Base-by-base conservation (phyloP, 164 flowering plant genomes). In the Piper longum region DNA sequence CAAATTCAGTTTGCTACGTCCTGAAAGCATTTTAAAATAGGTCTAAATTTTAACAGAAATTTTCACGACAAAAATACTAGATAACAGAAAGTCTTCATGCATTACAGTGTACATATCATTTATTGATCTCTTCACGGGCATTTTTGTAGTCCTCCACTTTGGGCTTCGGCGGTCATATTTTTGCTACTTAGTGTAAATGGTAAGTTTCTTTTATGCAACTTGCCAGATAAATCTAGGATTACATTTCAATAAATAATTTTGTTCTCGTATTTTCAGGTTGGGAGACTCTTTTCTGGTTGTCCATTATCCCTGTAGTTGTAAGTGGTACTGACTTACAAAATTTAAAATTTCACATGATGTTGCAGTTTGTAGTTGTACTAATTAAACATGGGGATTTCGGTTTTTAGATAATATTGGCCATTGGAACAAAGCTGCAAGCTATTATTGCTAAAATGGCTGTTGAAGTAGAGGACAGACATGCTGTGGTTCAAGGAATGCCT, bases 401-500 rank as follows among this genome's bases (percentile, higher is more conserved):
- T 16, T 72, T 68, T 67, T 75, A 93, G 99, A 64, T 85, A 62
- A 80, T 81, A 43, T 81, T 95, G 74, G 82, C 89, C 41, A 86
- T 95, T 56, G 99, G 97, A 65, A 87, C 97, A 43, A 95, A 95
- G 78, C 93, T 95, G 61, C 96, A 95, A 76, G 84, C 81, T 41
- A 84, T 95, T 68, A 89, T 95, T 72, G 60, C 91, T 14, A 71
- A 76, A 62, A 95, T 95, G 99, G 99, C 99, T 43, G 61, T 91
- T 62, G 95, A 87, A 67, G 91, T 95, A 72, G 69, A 72, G 71
- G 93, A 95, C 68, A 84, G 80, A 68, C 99, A 95, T 73, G 89
- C 93, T 4, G 95, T 91, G 4, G 88, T 95, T 59, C 95, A 88
- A 72, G 97, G 99, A 68, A 91, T 91, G 66, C 97, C 99, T 16